Percentiles rank a stretch among this genome's conserved stretches.
Evolutionary conservation across 192 early-diverging fungal genomes (phyloP).

Genomic region (Coemansia sp.): DNA sequence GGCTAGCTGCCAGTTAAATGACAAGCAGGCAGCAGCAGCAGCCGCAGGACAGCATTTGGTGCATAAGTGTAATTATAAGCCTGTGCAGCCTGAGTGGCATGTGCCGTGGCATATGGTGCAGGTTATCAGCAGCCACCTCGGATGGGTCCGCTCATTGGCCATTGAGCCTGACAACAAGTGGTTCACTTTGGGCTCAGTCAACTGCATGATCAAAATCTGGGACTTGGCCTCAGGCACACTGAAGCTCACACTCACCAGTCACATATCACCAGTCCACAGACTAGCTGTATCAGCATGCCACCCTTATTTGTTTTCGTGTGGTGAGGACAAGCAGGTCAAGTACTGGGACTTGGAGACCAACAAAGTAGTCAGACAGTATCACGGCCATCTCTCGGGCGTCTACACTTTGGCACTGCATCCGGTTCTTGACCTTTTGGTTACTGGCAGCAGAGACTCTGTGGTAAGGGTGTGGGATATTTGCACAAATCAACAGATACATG

Average conservation of each 20-base stretch:
- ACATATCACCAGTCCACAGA: conserved; percentile 94
- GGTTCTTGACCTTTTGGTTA: conserved; percentile 91
- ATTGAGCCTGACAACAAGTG: conserved; percentile 97
- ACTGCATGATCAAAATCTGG: conserved; percentile 99
- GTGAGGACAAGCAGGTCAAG: conserved; percentile 99
- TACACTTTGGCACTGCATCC: conserved; percentile 93
- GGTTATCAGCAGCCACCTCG: conserved; percentile 96
- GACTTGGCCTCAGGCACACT: conserved; percentile 97
- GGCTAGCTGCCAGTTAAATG: neutral
- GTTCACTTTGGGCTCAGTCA: conserved; percentile 98
- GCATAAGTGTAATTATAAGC: conserved; percentile 52
- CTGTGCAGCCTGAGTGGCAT: conserved; percentile 85
- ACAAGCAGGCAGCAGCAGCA: conserved; percentile 7
- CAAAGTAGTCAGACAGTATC: conserved; percentile 99
- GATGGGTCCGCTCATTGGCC: conserved; percentile 92
- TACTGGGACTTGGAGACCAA: conserved; percentile 99
- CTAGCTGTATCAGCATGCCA: conserved; percentile 93
- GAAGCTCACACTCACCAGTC: conserved; percentile 94
- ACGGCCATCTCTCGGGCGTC: conserved; percentile 95
- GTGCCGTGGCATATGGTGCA: conserved; percentile 95
- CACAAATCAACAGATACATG: conserved; percentile 90
- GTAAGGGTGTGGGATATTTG: conserved; percentile 99
- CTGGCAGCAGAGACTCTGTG: conserved; percentile 92
- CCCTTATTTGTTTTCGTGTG: conserved; percentile 96
- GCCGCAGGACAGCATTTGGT: conserved; percentile 49